phyloP scores from a whole-genome alignment of 208 protist species.

The Leishmania braziliensis region DNA sequence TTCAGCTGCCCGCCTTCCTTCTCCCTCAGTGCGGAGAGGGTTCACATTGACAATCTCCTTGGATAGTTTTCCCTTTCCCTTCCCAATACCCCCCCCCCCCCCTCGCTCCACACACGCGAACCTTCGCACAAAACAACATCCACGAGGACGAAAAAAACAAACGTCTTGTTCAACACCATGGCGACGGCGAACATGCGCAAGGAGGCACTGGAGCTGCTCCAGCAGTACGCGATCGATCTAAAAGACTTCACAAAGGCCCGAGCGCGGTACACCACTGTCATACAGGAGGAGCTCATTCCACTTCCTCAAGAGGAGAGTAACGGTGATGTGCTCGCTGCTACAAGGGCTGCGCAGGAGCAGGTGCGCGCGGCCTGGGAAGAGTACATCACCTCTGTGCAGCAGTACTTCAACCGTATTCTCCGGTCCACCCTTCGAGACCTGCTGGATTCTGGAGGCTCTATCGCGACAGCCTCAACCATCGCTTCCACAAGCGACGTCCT shows the following conservation, averaged over 20 bases:
- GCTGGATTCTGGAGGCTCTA: slow-evolving; percentile 9
- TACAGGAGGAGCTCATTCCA: slow-evolving; percentile 39
- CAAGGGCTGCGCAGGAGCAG: slow-evolving; percentile 29
- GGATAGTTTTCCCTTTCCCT: neutral
- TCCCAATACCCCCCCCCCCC: neutral
- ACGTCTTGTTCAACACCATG: slow-evolving; percentile 32
- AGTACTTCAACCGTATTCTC: slow-evolving; percentile 42
- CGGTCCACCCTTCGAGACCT: slow-evolving; percentile 33
- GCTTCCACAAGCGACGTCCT: neutral
- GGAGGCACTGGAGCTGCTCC: slow-evolving; percentile 60
- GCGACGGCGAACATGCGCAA: slow-evolving; percentile 46
- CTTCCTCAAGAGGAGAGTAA: slow-evolving; percentile 33
- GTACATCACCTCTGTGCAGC: slow-evolving; percentile 52
- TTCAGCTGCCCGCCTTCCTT: neutral
- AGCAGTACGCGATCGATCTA: slow-evolving; percentile 70
- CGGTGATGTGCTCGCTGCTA: slow-evolving; percentile 38
- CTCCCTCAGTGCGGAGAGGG: neutral
- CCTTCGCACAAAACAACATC: neutral
- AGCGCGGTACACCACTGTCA: slow-evolving; percentile 53
- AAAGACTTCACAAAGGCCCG: slow-evolving; percentile 78
- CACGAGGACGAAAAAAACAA: neutral
- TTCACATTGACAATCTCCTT: neutral
- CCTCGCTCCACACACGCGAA: neutral
- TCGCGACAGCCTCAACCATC: neutral
- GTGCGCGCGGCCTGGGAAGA: slow-evolving; percentile 57